Evolutionary conservation across 305 asterid species (phyloP).

Genomic region (Fraxinus baroniana): DNA sequence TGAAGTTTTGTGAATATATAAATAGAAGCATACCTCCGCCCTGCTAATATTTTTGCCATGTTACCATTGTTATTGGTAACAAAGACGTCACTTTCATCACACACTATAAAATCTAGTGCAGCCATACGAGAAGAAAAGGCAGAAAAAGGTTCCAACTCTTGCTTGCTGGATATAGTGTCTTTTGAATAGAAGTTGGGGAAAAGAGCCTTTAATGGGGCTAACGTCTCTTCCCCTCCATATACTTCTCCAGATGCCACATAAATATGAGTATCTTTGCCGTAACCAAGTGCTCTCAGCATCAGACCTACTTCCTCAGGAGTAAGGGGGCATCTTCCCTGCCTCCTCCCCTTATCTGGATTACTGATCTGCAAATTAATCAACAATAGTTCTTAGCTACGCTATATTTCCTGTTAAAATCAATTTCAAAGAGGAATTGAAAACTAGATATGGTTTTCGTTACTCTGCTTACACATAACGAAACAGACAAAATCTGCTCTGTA

Average conservation of each 20-base stretch:
- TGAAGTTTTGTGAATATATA: neutral
- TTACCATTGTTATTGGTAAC: slow-evolving; percentile 96
- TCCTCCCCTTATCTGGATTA: slow-evolving; percentile 86
- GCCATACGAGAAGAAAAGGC: slow-evolving; percentile 91
- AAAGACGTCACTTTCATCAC: slow-evolving; percentile 94
- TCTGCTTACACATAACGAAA: neutral
- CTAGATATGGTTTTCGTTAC: neutral
- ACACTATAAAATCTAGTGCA: slow-evolving; percentile 88
- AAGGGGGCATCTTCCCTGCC: slow-evolving; percentile 98
- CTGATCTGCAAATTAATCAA: slow-evolving; percentile 53
- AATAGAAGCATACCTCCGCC: slow-evolving; percentile 63
- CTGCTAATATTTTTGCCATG: slow-evolving; percentile 96
- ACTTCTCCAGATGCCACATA: slow-evolving; percentile 99
- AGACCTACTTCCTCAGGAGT: slow-evolving; percentile 97
- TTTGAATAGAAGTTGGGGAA: slow-evolving; percentile 90
- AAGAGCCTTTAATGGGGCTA: slow-evolving; percentile 86
- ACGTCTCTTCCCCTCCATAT: slow-evolving; percentile 88
- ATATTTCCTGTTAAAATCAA: slow-evolving; percentile 2
- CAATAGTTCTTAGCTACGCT: slow-evolving; percentile 9
- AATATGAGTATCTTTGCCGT: slow-evolving; percentile 67
- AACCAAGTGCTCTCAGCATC: slow-evolving; percentile 91
- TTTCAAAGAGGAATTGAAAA: neutral
- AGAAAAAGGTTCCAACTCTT: slow-evolving; percentile 76
- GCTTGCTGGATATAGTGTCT: slow-evolving; percentile 67
- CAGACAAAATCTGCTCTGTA: neutral